A percentile compares a stretch with the other conserved stretches of the same genome.
These are phyloP conservation scores for Peterozyma toletana DNA, from an alignment of 805 yeast genomes.

Conservation along the genomic window DNA sequence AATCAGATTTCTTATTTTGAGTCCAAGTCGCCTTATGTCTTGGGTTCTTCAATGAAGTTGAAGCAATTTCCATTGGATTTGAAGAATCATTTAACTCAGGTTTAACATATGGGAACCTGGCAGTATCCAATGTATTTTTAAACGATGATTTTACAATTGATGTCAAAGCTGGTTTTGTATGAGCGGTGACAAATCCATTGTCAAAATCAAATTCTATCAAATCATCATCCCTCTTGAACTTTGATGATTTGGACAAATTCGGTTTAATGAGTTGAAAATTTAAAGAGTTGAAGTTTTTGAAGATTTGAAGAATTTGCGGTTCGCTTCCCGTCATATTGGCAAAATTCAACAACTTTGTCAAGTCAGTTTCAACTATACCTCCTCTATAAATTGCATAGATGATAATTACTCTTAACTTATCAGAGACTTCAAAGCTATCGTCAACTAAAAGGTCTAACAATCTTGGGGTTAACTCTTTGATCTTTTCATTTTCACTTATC, in stretches of 20 bases:
- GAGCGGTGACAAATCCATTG: conserved; percentile 54
- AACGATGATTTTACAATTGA: conserved; percentile 46
- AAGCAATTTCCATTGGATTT: conserved; percentile 21
- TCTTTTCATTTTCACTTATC: conserved; percentile 58
- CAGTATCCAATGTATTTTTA: conserved; percentile 46
- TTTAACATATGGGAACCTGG: conserved; percentile 64
- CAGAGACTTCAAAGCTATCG: conserved; percentile 44
- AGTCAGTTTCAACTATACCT: conserved; percentile 71
- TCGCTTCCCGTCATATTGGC: conserved; percentile 30
- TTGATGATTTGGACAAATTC: conserved; percentile 27
- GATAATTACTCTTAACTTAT: conserved; percentile 68
- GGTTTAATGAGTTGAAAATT: conserved; percentile 28
- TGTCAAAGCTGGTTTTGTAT: conserved; percentile 67
- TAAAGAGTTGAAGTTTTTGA: conserved; percentile 46
- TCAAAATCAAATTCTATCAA: conserved; percentile 50
- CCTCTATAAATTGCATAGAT: conserved; percentile 77
- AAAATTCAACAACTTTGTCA: conserved; percentile 59
- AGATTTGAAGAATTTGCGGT: conserved; percentile 40
- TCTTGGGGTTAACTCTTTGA: conserved; percentile 42
- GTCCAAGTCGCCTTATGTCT: conserved; percentile 78
- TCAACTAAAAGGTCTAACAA: conserved; percentile 48
- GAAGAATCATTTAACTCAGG: conserved; percentile 50
- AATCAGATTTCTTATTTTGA: conserved; percentile 18
- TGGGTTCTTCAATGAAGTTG: conserved; percentile 56
- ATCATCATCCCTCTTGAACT: conserved; percentile 35